Conservation (phyloP, 2,329 filamentous ascomycete genomes). For the Nigrospora oryzae region DNA sequence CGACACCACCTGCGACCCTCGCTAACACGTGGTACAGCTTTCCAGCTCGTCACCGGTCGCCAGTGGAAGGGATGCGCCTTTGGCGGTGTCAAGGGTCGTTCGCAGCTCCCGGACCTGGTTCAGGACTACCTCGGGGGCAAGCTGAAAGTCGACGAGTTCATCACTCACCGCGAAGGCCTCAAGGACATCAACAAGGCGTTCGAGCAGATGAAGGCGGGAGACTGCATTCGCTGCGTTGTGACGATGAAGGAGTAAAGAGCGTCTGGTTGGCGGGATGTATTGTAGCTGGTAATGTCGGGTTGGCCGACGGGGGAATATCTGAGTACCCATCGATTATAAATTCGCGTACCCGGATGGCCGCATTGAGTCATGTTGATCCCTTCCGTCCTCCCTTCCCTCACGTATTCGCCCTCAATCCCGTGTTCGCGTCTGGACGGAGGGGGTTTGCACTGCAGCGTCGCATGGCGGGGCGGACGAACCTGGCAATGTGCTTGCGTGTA, state of each 20-base stretch:
- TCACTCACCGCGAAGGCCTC: conserved; percentile 86
- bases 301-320: not conserved
- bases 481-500: no score
- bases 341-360: not conserved
- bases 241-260: conserved; percentile 35
- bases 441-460: no score
- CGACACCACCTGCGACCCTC: not conserved
- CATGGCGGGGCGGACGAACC: no score
- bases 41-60: conserved; percentile 96
- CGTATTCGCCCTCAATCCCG: no score
- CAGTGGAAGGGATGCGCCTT: conserved; percentile 98
- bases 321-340: not conserved
- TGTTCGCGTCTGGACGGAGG: no score
- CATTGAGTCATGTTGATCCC: not conserved
- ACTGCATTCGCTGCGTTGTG: conserved; percentile 94
- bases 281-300: not conserved
- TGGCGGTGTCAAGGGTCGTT: conserved; percentile 94
- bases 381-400: no score
- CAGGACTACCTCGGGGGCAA: conserved; percentile 81
- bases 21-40: conserved; percentile 48
- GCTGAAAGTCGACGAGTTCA: conserved; percentile 98
- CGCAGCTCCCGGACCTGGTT: conserved; percentile 81
- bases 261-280: not conserved
- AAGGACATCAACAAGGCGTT: conserved; percentile 84
- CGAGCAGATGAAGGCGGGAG: conserved; percentile 87